phyloP scores from a whole-genome alignment of 2,329 filamentous ascomycete species.

The Emydomyces testavorans region DNA sequence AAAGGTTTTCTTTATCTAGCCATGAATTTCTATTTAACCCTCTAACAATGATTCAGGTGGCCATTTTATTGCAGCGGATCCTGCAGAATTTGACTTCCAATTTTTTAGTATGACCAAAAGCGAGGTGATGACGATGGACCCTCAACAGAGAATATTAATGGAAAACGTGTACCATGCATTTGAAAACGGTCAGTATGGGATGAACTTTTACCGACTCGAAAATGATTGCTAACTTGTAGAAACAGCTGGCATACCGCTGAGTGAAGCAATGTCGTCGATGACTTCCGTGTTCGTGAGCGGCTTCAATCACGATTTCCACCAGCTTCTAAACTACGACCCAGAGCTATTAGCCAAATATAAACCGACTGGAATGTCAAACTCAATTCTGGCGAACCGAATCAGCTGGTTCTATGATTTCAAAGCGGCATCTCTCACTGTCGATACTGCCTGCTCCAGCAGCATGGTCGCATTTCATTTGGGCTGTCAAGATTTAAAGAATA shows the following conservation, averaged over 20 bases:
- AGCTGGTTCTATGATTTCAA: constrained; percentile 23
- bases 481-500: constrained; percentile 17
- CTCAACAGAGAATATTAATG: constrained; percentile 17
- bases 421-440: constrained; percentile 21
- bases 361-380: constrained; percentile 3
- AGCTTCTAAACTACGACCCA: constrained; percentile 13
- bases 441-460: constrained; percentile 22
- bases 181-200: constrained; percentile 17
- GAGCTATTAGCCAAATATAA: constrained; percentile 14
- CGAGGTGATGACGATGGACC: constrained; percentile 17
- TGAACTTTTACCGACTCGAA: background rate
- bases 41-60: constrained; percentile 4
- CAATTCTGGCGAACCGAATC: constrained; percentile 20
- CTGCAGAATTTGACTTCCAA: constrained; percentile 13
- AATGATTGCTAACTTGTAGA: background rate
- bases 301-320: constrained; percentile 16
- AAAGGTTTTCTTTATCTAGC: constrained; percentile 1
- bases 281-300: constrained; percentile 17
- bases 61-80: constrained; percentile 15
- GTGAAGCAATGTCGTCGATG: constrained; percentile 14
- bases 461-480: constrained; percentile 23
- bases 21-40: background rate
- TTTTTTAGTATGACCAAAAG: constrained; percentile 15
- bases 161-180: constrained; percentile 18
- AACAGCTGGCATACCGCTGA: constrained; percentile 17